Percentiles rank a stretch among this genome's conserved stretches.
phyloP scores from a whole-genome alignment of 139 green algal genomes.

The Pseudopediastrum boryanum region DNA sequence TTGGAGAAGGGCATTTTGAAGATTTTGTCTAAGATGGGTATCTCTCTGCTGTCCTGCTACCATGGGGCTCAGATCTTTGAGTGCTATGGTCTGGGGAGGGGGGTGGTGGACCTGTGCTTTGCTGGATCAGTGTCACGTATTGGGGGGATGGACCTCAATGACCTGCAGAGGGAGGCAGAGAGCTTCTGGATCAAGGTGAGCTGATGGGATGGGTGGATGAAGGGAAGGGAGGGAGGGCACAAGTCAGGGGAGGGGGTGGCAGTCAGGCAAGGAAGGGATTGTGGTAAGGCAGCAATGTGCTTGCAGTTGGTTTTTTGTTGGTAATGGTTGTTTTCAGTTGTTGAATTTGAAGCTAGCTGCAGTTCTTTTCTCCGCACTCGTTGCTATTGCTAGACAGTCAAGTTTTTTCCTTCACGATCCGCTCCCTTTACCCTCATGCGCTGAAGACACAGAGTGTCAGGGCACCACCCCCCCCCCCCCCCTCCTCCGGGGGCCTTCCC shows the following conservation, averaged over 20 bases:
- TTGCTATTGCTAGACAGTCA: too few relatives aligned
- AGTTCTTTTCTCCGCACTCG: too few relatives aligned
- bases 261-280: background rate
- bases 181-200: conserved; percentile 53
- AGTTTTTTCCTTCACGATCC: too few relatives aligned
- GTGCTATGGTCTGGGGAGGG: conserved; percentile 92
- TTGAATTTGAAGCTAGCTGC: too few relatives aligned
- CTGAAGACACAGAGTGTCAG: too few relatives aligned
- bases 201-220: too few relatives aligned
- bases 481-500: too few relatives aligned
- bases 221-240: background rate
- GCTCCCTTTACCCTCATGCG: too few relatives aligned
- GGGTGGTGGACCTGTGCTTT: conserved; percentile 54
- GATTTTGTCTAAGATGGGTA: conserved; percentile 99
- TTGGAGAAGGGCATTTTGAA: conserved; percentile 98
- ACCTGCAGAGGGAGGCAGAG: conserved; percentile 92
- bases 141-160: conserved; percentile 91
- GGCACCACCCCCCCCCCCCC: too few relatives aligned
- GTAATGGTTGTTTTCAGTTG: too few relatives aligned
- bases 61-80: conserved; percentile 95
- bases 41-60: conserved; percentile 96
- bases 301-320: background rate
- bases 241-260: background rate
- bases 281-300: background rate
- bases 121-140: conserved; percentile 92